These are phyloP conservation scores for Nitzschia inconspicua DNA, from an alignment of 108 stramenopile genomes.

Conservation along the genomic window DNA sequence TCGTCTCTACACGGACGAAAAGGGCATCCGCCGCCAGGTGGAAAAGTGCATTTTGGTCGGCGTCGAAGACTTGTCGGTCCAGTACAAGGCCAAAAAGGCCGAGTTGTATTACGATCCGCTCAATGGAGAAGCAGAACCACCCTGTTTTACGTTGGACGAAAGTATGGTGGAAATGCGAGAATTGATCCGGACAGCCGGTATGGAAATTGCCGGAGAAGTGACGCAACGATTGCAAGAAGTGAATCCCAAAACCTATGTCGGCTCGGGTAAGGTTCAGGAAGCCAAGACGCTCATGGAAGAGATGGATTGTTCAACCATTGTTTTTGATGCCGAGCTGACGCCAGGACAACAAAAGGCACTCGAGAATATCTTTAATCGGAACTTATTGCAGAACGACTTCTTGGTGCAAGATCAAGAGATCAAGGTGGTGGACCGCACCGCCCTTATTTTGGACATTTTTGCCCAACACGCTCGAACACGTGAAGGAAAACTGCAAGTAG, in stretches of 20 bases:
- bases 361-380: constrained; percentile 77
- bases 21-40: constrained; percentile 40
- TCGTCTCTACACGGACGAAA: constrained; percentile 59
- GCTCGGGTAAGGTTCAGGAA: constrained; percentile 78
- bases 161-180: constrained; percentile 93
- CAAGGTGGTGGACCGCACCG: constrained; percentile 94
- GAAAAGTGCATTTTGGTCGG: constrained; percentile 80
- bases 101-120: constrained; percentile 20
- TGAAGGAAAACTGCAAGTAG: constrained; percentile 94
- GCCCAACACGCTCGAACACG: constrained; percentile 92
- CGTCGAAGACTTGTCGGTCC: constrained; percentile 61
- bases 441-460: constrained; percentile 95
- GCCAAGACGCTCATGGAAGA: constrained; percentile 57
- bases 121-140: constrained; percentile 17
- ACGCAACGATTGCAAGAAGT: constrained; percentile 88
- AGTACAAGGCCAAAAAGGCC: constrained; percentile 35
- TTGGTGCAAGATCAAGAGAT: constrained; percentile 52
- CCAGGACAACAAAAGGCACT: constrained; percentile 92
- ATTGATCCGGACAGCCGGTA: constrained; percentile 88
- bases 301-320: constrained; percentile 65
- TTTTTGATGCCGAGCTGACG: constrained; percentile 94
- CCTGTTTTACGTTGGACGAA: constrained; percentile 83
- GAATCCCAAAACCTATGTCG: constrained; percentile 91
- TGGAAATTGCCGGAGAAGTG: constrained; percentile 72
- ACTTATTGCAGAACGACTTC: constrained; percentile 77